A percentile compares a stretch with the other conserved stretches of the same genome.
These are phyloP conservation scores for Furcasterigmium sp. DNA, from an alignment of 2,329 filamentous ascomycete genomes.

Conservation along the genomic window DNA sequence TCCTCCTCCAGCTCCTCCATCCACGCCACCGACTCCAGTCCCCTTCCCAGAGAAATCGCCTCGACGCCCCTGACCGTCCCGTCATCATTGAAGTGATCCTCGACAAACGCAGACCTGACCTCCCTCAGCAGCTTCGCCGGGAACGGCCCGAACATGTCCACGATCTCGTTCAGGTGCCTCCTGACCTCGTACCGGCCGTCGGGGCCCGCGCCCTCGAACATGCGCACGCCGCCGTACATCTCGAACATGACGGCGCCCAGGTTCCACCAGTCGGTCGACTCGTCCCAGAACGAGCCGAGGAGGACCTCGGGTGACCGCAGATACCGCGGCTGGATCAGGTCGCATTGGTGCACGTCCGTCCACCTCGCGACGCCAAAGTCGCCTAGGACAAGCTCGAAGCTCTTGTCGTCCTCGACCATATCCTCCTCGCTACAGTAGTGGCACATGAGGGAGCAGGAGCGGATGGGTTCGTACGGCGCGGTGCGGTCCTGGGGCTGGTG, in stretches of 20 bases:
- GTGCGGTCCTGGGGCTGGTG: neutral
- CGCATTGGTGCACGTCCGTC: constrained; percentile 16
- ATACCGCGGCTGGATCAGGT: constrained; percentile 19
- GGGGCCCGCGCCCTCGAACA: no score
- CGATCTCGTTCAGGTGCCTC: no score
- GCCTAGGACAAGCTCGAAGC: constrained; percentile 10
- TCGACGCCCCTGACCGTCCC: no score
- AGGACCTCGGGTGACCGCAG: constrained; percentile 19
- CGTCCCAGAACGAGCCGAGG: constrained; percentile 17
- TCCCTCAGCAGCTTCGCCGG: no score
- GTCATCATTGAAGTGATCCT: no score
- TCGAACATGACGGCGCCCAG: constrained; percentile 12
- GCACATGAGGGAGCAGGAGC: constrained; percentile 5
- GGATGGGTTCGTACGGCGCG: neutral
- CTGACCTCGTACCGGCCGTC: no score
- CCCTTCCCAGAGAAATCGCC: no score
- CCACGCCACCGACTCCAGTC: no score
- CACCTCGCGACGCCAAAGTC: constrained; percentile 18
- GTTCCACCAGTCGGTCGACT: constrained; percentile 19
- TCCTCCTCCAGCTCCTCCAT: no score
- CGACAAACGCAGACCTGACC: no score
- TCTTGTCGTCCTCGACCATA: no score
- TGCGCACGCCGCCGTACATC: neutral
- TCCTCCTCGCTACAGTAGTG: constrained; percentile 11
- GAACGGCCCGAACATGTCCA: no score